These are phyloP conservation scores for Apophysomyces variabilis DNA, from an alignment of 371 early-diverging fungal genomes.

Conservation along the genomic window DNA sequence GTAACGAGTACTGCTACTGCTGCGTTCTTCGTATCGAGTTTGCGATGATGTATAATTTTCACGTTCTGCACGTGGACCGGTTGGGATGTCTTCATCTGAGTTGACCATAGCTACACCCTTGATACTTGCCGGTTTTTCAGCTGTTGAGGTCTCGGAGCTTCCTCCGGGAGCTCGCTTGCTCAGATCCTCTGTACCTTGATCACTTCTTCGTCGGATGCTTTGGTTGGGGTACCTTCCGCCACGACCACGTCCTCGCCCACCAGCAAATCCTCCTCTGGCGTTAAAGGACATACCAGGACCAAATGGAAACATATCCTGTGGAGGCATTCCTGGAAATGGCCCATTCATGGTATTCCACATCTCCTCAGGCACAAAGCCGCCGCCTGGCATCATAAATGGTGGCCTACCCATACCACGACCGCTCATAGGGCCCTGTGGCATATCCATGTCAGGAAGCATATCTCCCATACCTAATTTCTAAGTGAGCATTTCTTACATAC, in stretches of 20 bases:
- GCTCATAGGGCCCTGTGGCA: constrained; percentile 12
- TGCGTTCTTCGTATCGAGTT: constrained; percentile 24
- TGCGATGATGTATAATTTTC: constrained; percentile 13
- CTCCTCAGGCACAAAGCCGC: constrained; percentile 31
- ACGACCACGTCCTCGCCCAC: constrained; percentile 34
- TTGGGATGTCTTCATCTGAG: constrained; percentile 34
- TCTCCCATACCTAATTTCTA: constrained; percentile 16
- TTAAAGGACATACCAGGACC: constrained; percentile 24
- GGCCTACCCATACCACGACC: constrained; percentile 30
- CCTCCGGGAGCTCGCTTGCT: constrained; percentile 20
- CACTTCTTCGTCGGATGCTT: constrained; percentile 9
- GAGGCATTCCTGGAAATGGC: constrained; percentile 44
- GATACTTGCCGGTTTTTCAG: constrained; percentile 9
- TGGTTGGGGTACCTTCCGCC: constrained; percentile 20
- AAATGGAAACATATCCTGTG: constrained; percentile 42
- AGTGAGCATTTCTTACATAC: constrained; percentile 8
- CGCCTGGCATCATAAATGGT: constrained; percentile 41
- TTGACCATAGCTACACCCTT: constrained; percentile 27
- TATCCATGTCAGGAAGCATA: constrained; percentile 24
- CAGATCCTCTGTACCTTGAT: constrained; percentile 16
- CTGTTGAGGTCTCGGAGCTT: constrained; percentile 15
- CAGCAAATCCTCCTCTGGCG: constrained; percentile 33
- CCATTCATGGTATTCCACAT: constrained; percentile 24
- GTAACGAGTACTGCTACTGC: constrained; percentile 21
- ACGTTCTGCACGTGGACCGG: constrained; percentile 34